Percentiles rank a stretch among this genome's conserved stretches.
phyloP scores from a whole-genome alignment of 2,329 filamentous ascomycete genomes.

The Eurotiales sp. region DNA sequence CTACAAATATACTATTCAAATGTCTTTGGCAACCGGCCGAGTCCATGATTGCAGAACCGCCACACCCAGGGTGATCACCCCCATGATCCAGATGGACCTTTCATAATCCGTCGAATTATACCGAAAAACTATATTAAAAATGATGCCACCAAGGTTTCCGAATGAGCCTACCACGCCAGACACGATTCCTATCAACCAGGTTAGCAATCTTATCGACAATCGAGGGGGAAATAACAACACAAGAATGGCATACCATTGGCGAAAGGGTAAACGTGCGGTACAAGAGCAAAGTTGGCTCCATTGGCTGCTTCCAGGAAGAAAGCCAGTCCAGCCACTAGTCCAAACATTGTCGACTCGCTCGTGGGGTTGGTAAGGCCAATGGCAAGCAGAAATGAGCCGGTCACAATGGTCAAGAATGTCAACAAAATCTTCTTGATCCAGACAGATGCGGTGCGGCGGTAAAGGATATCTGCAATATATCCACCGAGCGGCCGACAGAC shows the following conservation, averaged over 20 bases:
- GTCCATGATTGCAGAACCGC: conserved; percentile 66
- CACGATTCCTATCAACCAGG: conserved; percentile 49
- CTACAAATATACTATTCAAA: not conserved
- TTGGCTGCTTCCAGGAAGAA: conserved; percentile 83
- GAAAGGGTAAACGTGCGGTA: conserved; percentile 79
- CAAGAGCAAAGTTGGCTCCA: conserved; percentile 79
- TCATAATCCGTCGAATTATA: conserved; percentile 67
- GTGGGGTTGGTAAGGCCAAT: conserved; percentile 63
- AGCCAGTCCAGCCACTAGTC: conserved; percentile 70
- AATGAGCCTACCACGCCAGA: conserved; percentile 73
- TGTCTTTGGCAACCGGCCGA: conserved; percentile 48
- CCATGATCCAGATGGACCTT: conserved; percentile 76
- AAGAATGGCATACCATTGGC: conserved; percentile 62
- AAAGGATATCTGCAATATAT: conserved; percentile 54
- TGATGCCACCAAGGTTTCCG: conserved; percentile 79
- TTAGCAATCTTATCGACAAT: not conserved
- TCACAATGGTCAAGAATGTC: conserved; percentile 53
- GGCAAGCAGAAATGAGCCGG: conserved; percentile 58
- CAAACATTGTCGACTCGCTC: conserved; percentile 63
- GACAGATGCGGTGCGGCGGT: conserved; percentile 48
- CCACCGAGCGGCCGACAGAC: conserved; percentile 47
- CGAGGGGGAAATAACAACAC: not conserved
- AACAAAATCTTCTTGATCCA: conserved; percentile 65
- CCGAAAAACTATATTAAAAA: conserved; percentile 80
- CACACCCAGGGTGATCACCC: conserved; percentile 66